Evolutionary conservation across 768 basidiomycete genomes (phyloP).

Genomic region (Boletellus ananas): DNA sequence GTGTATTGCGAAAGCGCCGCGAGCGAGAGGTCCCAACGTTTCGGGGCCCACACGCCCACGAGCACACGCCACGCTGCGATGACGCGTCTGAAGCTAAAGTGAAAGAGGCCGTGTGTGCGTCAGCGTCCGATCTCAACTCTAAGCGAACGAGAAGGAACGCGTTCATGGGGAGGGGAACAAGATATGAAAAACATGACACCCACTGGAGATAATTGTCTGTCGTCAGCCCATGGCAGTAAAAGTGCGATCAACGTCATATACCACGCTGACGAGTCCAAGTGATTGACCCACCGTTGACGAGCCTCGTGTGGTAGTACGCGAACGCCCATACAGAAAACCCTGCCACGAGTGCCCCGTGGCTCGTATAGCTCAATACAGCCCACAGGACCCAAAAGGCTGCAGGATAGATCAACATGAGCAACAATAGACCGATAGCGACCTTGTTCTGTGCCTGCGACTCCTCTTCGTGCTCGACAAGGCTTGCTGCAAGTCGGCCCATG

Average conservation of each 20-base stretch:
- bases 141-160: too few species aligned
- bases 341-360: conserved; percentile 70
- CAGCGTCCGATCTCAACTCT: conserved; percentile 1
- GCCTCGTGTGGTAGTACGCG: conserved; percentile 77
- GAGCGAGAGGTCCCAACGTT: conserved; percentile 74
- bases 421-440: conserved; percentile 80
- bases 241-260: conserved; percentile 17
- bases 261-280: conserved; percentile 16
- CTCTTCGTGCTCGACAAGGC: conserved; percentile 78
- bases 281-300: conserved; percentile 73
- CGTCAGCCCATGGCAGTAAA: neutral
- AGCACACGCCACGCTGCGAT: conserved; percentile 96
- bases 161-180: neutral
- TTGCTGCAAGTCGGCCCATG: conserved; percentile 71
- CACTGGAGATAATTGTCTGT: conserved; percentile 78
- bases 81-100: conserved; percentile 74
- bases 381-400: conserved; percentile 82
- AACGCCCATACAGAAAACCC: conserved; percentile 68
- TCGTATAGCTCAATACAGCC: conserved; percentile 75
- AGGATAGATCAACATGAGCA: conserved; percentile 73
- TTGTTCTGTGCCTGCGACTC: conserved; percentile 98
- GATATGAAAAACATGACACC: conserved; percentile 22
- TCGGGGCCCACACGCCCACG: conserved; percentile 90
- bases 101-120: conserved; percentile 15
- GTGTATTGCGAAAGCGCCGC: conserved; percentile 72